phyloP scores from a whole-genome alignment of 768 basidiomycete genomes.

The Butyriboletus loyo region DNA sequence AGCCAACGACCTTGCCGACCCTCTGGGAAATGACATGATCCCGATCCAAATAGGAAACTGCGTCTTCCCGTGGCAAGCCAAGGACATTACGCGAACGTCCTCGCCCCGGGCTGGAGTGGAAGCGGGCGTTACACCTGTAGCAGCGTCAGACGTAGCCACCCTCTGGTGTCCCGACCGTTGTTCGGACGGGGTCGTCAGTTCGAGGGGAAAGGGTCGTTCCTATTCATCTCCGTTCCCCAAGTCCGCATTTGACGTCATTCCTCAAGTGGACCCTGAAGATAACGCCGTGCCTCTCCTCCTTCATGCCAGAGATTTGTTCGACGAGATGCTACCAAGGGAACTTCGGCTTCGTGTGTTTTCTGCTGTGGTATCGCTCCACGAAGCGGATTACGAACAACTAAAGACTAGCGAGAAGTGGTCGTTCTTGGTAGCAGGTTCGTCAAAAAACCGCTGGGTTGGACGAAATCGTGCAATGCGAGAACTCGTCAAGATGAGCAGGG shows the following conservation, averaged over 20 bases:
- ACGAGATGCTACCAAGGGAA: conserved; percentile 69
- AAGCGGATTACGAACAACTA: conserved; percentile 51
- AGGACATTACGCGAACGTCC: conserved; percentile 17
- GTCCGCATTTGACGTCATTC: conserved; percentile 59
- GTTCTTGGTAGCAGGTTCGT: conserved; percentile 54
- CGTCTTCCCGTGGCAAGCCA: conserved; percentile 44
- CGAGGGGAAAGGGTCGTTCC: conserved; percentile 55
- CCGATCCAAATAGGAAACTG: conserved; percentile 33
- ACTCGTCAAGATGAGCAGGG: conserved; percentile 75
- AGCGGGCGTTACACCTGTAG: conserved; percentile 6
- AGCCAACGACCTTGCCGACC: conserved; percentile 6
- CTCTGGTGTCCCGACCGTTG: conserved; percentile 18
- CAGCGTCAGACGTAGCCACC: conserved; percentile 2
- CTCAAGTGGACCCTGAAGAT: conserved; percentile 43
- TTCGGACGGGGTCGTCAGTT: conserved; percentile 14
- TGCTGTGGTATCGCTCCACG: conserved; percentile 54
- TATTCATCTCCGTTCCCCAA: conserved; percentile 63
- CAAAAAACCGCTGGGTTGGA: conserved; percentile 71
- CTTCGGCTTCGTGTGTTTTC: conserved; percentile 59
- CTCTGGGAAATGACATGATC: conserved; percentile 15
- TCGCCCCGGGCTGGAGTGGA: conserved; percentile 13
- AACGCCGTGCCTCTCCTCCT: conserved; percentile 49
- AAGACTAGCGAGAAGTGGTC: conserved; percentile 55
- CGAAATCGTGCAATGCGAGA: conserved; percentile 71
- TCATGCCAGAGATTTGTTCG: conserved; percentile 55